Base-by-base conservation (phyloP, 495 filamentous ascomycete genomes). In the Xylaria longipes region DNA sequence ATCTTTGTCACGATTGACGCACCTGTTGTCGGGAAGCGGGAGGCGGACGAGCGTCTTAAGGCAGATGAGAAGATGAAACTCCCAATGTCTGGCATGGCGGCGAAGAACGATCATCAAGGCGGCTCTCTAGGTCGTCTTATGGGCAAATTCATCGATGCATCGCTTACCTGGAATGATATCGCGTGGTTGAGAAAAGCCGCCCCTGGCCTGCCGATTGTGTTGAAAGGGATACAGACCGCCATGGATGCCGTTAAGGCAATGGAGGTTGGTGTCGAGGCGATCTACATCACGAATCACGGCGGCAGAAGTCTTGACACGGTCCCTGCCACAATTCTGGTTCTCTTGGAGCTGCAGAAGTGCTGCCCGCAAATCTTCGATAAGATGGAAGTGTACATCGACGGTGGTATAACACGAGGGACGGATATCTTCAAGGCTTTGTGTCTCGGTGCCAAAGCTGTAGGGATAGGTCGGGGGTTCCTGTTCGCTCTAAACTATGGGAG, bases 81-180 rank as follows among this genome's bases (percentile, higher is more conserved):
- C 12, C 90, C 89, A 3, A 91, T 91, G 85, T 84, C 86, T 27
- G 87, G 85, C 0, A 83, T 85, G 8, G 84, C 82, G 57, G 87
- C 87, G 0, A 84, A 82, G 46, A 91, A 91, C 64, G 92, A 95
- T 73, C 85, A 83, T 37, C 89, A 90, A 69, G 92, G 92, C 6
- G 91, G 91, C 1, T 89, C 91, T 0, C 77, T 95, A 64, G 92
- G 90, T 14, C 82, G 92, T 31, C 84, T 91, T 2, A 95, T 93
- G 89, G 92, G 89, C 1, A 80, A 82, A 0, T 94, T 89, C 76
- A 89, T 96, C 68, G 92, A 94, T 69, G 82, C 91, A 0, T 88
- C 89, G 11, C 78, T 97, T 5, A 90, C 87, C n/a, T 97, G 94
- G 94, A 85, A 88, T 31, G 90, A 91, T 74, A 86, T 91, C 1